Base-by-base conservation (phyloP, 169 alveolate genomes). In the Eimeria necatrix region DNA sequence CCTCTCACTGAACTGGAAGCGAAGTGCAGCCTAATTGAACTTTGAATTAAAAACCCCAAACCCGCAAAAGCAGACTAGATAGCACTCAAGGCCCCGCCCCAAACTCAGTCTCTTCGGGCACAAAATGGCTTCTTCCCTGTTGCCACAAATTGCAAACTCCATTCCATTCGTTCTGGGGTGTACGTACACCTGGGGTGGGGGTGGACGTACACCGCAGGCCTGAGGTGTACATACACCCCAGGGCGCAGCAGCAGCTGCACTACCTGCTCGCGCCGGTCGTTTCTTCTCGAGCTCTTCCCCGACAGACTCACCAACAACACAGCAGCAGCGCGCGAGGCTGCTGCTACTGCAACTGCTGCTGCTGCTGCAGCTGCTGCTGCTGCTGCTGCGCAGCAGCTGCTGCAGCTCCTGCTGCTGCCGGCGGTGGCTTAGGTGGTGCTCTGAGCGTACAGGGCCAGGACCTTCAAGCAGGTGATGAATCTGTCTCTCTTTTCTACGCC, bases 381-480 rank as follows among this genome's bases (percentile, higher is more conserved):
- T 53, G 64, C 64, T 14, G n/a, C n/a, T n/a, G n/a, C n/a, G n/a
- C n/a, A 9, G 64, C 64, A 9, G 7, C 14, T 53, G 14, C 14
- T 53, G 64, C 64, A 9, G 64, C 64, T 53, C 20, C 64, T 53
- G 64, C 14, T 53, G 64, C 64, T 53, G 14, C 64, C 32, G 10
- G 32, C 78, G 8, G 78, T 18, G 10, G n/a, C 20, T 7, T 18
- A 68, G 12, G 59, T 74, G 51, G 8, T 26, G 56, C 85, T 8
- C 12, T 74, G 14, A 8, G 56, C 16, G 85, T 89, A 89, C n/a
- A 70, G 87, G 46, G 52, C 80, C 24, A 89, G 94, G 18, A 89
- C 80, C 16, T 80, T 80, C 71, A 89, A 51, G 74, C 94, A 89
- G 5, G 94, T 89, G 41, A 68, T 56, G 61, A 89, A 89, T 16